Base-by-base conservation (phyloP, 139 green algal species). In the Chlorella sp. region DNA sequence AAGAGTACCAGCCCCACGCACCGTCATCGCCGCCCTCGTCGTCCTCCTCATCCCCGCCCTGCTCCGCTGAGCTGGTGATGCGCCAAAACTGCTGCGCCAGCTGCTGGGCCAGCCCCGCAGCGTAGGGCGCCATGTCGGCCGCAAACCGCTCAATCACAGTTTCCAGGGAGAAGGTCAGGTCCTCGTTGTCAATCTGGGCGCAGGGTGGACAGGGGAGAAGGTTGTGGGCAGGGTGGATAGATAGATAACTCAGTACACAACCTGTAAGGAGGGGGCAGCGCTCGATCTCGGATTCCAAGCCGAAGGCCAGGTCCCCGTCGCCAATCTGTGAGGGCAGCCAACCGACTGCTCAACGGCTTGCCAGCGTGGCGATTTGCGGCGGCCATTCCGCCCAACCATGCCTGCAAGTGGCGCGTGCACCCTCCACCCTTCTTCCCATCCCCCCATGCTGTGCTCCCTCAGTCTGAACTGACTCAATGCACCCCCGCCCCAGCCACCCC, bases 131-230 rank as follows among this genome's bases (percentile, higher is more conserved):
- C 80, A 99, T 98, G 58, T 96, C 94, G 62, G 95, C 92, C 26
- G 91, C 93, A 88, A 99, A 97, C 88, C 96, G 98, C 65, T 99
- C 96, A 48, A 99, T 95, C 67, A 99, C 92, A 1, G 93, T 93
- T 89, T 99, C 97, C 77, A 99, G 90, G 16, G 96, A 98, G 85
- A 94, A 94, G 62, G 98, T 95, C 44, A 99, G 87, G 79, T 98
- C 96, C 88, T 98, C 96, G 72, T 92, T 95, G 75, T 98, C 96
- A 17, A 98, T 89, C 92, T 96, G 54, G 19, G 58, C 32, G 30
- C 65, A 41, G 41, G 40, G 40, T 19, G 6, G 38, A 17, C 19
- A 5, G 2, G 5, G 30, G 62, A 4, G 2, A 9, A 2, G 19
- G 62, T 5, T 40, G n/a, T 16, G n/a, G 2, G 34, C 22, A 44